Base-by-base conservation (phyloP, 2,329 filamentous ascomycete genomes). In the Botrytis tulipae region DNA sequence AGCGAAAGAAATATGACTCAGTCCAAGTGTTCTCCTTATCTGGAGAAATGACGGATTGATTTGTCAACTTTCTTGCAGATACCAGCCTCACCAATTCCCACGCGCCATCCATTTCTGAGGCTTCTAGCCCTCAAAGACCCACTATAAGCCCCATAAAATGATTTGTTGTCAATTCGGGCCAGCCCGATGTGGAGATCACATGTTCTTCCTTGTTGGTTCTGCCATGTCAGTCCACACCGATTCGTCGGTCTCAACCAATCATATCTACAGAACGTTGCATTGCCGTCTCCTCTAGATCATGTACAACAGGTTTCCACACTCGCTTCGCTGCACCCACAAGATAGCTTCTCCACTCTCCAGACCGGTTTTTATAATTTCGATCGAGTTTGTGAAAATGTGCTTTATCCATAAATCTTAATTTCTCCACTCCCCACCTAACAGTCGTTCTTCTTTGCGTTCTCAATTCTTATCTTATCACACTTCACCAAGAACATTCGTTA, bases 271-370 rank as follows among this genome's bases (percentile, higher is more conserved):
- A 48, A 22, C 22, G 14, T n/a, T 67, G 60, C 70, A 40, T 40
- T 35, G 70, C 48, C 57, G 70, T 72, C 46, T 66, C 68, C 59
- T 72, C 44, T 66, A 54, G 29, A 59, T 66, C 35, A 72, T 72
- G 59, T 66, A 72, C 70, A 72, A 35, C 70, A 67, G 46, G 37
- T 66, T 44, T 35, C n/a, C 46, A 66, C 61, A 32, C 60, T 66
- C 9, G 60, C 60, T 35, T 57, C 35, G 44, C 59, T 71, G n/a
- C 42, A 63, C 48, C 70, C 32, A 42, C 32, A 35, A 71, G 32
- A 35, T 42, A 59, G 37, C 46, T 46, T 72, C 60, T 54, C 70
- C 70, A 72, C 70, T 42, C 62, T 18, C 37, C 22, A 54, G 44
- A 54, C 60, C 12, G 51, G 57, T 71, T 63, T 35, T 37, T 51